A percentile compares a stretch with the other conserved stretches of the same genome.
Conservation (phyloP, 2,329 filamentous ascomycete genomes). For the Neonectria neomacrospora region DNA sequence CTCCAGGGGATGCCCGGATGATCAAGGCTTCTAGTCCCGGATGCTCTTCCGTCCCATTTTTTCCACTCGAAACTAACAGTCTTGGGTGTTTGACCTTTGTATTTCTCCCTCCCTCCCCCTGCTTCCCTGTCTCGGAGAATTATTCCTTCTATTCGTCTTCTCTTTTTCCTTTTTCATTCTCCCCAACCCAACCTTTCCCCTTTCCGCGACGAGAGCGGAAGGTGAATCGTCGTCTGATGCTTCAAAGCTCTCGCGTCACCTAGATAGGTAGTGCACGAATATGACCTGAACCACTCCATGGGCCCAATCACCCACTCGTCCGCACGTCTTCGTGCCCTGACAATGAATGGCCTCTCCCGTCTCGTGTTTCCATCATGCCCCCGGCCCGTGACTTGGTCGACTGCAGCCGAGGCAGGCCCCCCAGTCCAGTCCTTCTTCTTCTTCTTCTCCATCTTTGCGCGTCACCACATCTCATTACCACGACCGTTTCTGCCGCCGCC, state of each 20-base stretch:
- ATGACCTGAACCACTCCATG: slow-evolving; percentile 17
- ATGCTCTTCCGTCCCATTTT: neutral
- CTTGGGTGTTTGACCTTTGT: neutral
- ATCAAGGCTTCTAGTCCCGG: neutral
- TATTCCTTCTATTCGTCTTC: slow-evolving; percentile 11
- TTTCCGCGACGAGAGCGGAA: slow-evolving; percentile 6
- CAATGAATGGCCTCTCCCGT: slow-evolving; percentile 11
- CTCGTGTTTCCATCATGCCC: slow-evolving; percentile 13
- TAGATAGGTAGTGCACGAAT: neutral
- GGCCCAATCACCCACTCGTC: slow-evolving; percentile 1
- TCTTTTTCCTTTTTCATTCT: slow-evolving; percentile 9
- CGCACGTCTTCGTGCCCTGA: slow-evolving; percentile 9
- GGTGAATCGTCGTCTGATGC: neutral
- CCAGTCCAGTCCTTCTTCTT: neutral
- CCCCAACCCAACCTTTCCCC: neutral
- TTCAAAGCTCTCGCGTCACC: slow-evolving; percentile 8
- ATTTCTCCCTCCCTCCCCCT: neutral
- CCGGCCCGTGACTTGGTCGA: slow-evolving; percentile 16
- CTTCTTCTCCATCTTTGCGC: neutral
- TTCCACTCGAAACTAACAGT: neutral
- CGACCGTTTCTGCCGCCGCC: slow-evolving; percentile 24
- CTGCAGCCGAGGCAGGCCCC: neutral
- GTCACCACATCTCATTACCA: slow-evolving; percentile 9
- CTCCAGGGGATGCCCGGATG: neutral
- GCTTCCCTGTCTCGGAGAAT: slow-evolving; percentile 26